phyloP scores from a whole-genome alignment of 768 basidiomycete species.

The Trametes cinnabarina region DNA sequence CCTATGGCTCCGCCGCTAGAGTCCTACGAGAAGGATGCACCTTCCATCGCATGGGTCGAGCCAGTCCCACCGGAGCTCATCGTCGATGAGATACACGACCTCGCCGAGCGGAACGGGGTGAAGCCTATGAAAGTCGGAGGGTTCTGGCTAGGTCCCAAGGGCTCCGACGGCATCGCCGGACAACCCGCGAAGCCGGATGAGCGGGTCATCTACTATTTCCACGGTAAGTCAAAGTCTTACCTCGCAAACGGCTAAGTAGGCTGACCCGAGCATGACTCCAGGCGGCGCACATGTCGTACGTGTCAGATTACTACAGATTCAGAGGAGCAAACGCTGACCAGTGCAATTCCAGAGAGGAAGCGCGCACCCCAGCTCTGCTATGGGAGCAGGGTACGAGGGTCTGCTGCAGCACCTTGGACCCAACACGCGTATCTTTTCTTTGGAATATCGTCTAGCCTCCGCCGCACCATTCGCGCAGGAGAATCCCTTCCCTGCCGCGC shows the following conservation, averaged over 20 bases:
- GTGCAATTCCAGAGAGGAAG: neutral
- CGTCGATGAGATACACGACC: conserved; percentile 29
- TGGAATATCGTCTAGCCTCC: conserved; percentile 48
- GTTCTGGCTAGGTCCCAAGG: conserved; percentile 35
- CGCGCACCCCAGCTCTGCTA: neutral
- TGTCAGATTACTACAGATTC: neutral
- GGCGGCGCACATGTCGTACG: neutral
- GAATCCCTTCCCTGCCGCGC: conserved; percentile 52
- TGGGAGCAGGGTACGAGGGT: conserved; percentile 7
- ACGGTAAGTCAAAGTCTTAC: conserved; percentile 29
- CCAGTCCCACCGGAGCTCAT: conserved; percentile 33
- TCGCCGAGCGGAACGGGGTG: conserved; percentile 32
- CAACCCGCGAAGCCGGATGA: conserved; percentile 27
- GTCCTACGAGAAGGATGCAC: neutral
- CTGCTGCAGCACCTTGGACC: conserved; percentile 9
- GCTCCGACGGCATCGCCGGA: conserved; percentile 15
- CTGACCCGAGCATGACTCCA: neutral
- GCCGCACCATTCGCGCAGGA: conserved; percentile 24
- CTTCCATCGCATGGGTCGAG: conserved; percentile 32
- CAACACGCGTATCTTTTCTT: conserved; percentile 32
- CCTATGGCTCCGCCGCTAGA: neutral
- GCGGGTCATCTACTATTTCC: conserved; percentile 34
- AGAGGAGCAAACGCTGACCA: too few species aligned
- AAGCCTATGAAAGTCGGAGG: conserved; percentile 32
- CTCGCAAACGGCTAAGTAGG: too few species aligned